phyloP scores from a whole-genome alignment of 208 protist genomes.

The Spongospora subterranea region DNA sequence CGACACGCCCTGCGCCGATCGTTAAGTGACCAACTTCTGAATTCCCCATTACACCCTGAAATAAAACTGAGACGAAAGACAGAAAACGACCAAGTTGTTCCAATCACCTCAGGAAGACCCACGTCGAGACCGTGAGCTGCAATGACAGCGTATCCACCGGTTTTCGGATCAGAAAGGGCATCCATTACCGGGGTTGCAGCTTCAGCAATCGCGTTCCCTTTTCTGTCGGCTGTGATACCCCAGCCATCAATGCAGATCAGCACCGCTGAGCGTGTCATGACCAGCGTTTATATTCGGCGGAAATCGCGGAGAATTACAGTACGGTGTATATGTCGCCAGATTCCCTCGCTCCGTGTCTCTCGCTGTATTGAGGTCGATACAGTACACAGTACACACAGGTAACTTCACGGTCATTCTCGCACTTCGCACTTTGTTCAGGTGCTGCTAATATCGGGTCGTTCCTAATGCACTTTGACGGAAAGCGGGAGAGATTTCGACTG shows the following conservation, averaged over 20 bases:
- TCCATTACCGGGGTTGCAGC: conserved; percentile 66
- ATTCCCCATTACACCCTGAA: conserved; percentile 72
- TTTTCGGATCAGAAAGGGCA: conserved; percentile 16
- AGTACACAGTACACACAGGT: too few species aligned
- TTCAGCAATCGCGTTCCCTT: conserved; percentile 63
- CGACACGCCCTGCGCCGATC: conserved; percentile 68
- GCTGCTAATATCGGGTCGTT: too few species aligned
- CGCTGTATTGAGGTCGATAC: too few species aligned
- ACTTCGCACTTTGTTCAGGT: too few species aligned
- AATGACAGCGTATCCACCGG: conserved; percentile 45
- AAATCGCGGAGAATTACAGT: too few species aligned
- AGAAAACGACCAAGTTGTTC: conserved; percentile 13
- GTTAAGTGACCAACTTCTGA: conserved; percentile 72
- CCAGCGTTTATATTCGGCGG: too few species aligned
- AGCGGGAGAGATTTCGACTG: too few species aligned
- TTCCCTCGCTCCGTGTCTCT: too few species aligned
- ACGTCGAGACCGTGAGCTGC: conserved; percentile 35
- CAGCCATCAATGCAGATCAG: conserved; percentile 72
- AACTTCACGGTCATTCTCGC: too few species aligned
- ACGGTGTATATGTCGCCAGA: too few species aligned
- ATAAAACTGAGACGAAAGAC: conserved; percentile 59
- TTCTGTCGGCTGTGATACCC: conserved; percentile 61
- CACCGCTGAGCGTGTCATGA: background rate
- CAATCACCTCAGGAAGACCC: conserved; percentile 59
- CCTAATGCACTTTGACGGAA: too few species aligned